Evolutionary conservation across 345 rosid genomes (phyloP), one percentile per base, ranked within the genome.

Genomic region (Populus davidiana): DNA sequence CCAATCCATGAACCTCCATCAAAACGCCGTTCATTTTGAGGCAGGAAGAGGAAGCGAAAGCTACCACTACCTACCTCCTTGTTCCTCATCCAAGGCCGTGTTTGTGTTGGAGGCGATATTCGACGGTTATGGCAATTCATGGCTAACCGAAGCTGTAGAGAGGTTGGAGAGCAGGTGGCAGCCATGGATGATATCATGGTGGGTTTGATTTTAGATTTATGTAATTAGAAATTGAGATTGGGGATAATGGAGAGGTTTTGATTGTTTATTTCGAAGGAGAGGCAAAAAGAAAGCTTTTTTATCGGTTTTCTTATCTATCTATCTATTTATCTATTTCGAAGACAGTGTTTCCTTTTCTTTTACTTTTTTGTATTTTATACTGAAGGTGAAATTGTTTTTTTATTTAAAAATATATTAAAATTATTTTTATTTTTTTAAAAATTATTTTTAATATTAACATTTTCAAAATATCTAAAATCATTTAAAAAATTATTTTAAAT

Each of bases 111-210:
- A 8, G 79, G 81, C 5, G 85, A 78, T 23, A 21, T n/a, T 39
- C 29, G 11, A 29, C 47, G 20, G 67, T 54, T 79, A 79, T 80
- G 20, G 78, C 80, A 74, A 79, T 71, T 82, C 49, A 92, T 12
- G 69, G 94, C 96, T 44, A 92, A 81, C 25, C 96, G 98, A 72
- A 95, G 96, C 92, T 95, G 97, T 72, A 86, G 96, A 36, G 97
- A 92, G 87, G 74, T 83, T 73, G 97, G 96, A 8, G 90, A 77
- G 81, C 89, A 88, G 82, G 89, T 77, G 78, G 87, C 86, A 9
- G 87, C 72, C 72, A 87, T 78, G 14, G 89, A 85, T n/a, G 44
- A 43, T 18, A 69, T 27, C 76, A 36, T 64, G n/a, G 33, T 18
- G 69, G 47, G 31, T 36, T 47, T 17, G 13, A n/a, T 52, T 52